phyloP scores from a whole-genome alignment of 331 rosid genomes.

The Phaseolus coccineus region DNA sequence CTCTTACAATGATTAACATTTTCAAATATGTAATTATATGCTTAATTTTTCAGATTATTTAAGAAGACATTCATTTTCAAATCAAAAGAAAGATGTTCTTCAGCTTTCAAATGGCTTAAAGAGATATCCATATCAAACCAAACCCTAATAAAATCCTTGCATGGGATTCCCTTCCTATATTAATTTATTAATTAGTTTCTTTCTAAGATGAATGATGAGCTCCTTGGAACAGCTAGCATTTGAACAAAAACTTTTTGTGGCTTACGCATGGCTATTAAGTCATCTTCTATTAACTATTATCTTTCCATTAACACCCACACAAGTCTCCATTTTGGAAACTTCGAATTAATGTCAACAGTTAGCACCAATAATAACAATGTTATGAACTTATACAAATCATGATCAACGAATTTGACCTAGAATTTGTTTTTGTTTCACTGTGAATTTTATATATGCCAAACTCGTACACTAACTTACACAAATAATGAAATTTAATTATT shows the following conservation, averaged over 20 bases:
- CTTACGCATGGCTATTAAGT: constrained; percentile 17
- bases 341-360: constrained; percentile 23
- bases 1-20: background rate
- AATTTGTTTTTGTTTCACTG: background rate
- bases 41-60: background rate
- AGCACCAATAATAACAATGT: background rate
- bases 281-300: background rate
- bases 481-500: background rate
- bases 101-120: background rate
- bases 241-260: background rate
- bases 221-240: background rate
- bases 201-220: background rate
- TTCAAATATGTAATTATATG: background rate
- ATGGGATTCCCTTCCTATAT: background rate
- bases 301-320: background rate
- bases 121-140: background rate
- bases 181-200: background rate
- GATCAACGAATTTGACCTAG: constrained; percentile 30
- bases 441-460: constrained; percentile 28
- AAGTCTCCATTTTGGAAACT: constrained; percentile 2
- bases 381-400: background rate
- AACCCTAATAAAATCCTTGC: constrained; percentile 8
- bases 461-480: background rate
- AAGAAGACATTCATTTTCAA: constrained; percentile 12
- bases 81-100: background rate